Base-by-base conservation (phyloP, 306 rosid genomes). In the Vigna radiata region DNA sequence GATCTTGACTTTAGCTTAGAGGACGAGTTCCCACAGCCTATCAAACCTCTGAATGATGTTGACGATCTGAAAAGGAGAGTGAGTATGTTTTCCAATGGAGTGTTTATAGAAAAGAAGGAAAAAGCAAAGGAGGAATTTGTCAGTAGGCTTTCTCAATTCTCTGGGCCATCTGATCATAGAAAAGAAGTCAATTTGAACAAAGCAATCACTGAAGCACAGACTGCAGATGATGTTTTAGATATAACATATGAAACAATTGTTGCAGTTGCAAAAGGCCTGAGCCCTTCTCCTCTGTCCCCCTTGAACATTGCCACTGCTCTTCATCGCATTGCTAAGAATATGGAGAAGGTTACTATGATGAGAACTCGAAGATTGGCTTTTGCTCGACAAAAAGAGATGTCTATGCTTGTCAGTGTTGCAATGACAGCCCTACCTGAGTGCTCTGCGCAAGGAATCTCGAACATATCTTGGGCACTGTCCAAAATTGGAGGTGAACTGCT, bases 271-370 rank as follows among this genome's bases (percentile, higher is more conserved):
- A 95, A 92, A 80, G 97, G 98, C 46, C 82, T 92, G 77, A 92
- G 90, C 72, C 98, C 98, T 49, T 95, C 97, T 0, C 97, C 97
- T 55, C 90, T 95, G 33, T 88, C 97, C 63, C 97, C 98, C 56
- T 81, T 95, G 78, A 93, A 93, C 85, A 87, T 93, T 79, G 96
- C 97, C 63, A 92, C 98, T 31, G 89, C 96, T 39, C 95, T 95
- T 83, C 98, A 95, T 83, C 87, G 98, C 48, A 90, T 92, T 78
- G 98, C 98, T 78, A 92, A 88, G 85, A 92, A 90, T 74, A 92
- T 95, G 98, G 98, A 95, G 83, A 88, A 86, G 77, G 89, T 89
- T 69, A 86, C 88, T 25, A 87, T 92, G 96, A 48, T 72, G 82
- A 80, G 81, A 81, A 87, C 97, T 23, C 91, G 86, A 19, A 87